Percentiles rank a stretch among this genome's conserved stretches.
Conservation (phyloP, 2,329 filamentous ascomycete genomes). For the Xylariales sp. region DNA sequence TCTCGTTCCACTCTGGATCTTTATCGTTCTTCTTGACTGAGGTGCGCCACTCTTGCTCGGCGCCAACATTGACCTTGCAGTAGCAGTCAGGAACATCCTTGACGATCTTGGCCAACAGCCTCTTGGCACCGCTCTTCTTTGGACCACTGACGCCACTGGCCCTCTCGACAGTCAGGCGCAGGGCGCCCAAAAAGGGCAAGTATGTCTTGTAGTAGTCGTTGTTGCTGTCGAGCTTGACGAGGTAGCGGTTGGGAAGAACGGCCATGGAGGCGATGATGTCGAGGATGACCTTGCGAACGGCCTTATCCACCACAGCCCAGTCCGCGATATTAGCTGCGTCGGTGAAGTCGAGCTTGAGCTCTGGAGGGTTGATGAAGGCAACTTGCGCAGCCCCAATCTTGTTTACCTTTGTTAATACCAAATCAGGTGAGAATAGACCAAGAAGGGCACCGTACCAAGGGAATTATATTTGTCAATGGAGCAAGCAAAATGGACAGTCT, state of each 20-base stretch:
- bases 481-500: constrained; percentile 38
- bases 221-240: constrained; percentile 40
- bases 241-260: constrained; percentile 43
- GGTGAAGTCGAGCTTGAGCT: constrained; percentile 41
- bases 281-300: constrained; percentile 40
- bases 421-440: constrained; percentile 8
- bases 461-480: constrained; percentile 40
- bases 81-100: constrained; percentile 44
- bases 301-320: constrained; percentile 23
- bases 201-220: constrained; percentile 45
- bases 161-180: constrained; percentile 38
- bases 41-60: constrained; percentile 39
- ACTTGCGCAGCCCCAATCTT: constrained; percentile 44
- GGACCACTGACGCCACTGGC: constrained; percentile 32
- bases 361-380: constrained; percentile 43
- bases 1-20: constrained; percentile 43
- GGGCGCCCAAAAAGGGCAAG: constrained; percentile 35
- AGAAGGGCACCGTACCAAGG: constrained; percentile 30
- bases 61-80: constrained; percentile 37
- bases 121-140: constrained; percentile 33
- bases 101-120: constrained; percentile 36
- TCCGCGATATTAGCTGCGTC: constrained; percentile 20
- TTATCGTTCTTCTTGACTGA: constrained; percentile 35
- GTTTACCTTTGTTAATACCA: background rate
- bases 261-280: constrained; percentile 39